phyloP scores from a whole-genome alignment of 345 rosid genomes.

The Gossypium australe region DNA sequence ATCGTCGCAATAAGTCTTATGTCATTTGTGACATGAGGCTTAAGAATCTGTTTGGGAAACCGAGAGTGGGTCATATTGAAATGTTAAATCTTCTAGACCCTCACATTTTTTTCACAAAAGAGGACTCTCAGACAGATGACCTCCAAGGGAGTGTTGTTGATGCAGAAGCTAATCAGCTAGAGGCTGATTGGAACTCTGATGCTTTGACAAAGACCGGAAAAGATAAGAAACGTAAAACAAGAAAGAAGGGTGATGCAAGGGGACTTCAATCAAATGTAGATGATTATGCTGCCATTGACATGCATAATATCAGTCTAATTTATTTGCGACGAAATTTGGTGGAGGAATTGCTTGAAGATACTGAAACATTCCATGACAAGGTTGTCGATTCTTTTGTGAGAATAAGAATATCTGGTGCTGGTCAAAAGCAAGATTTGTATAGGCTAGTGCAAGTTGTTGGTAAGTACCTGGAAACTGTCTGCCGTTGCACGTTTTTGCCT shows the following conservation, averaged over 20 bases:
- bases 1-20: slow-evolving; percentile 92
- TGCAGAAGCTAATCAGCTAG: slow-evolving; percentile 58
- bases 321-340: slow-evolving; percentile 82
- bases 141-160: slow-evolving; percentile 62
- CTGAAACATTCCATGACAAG: slow-evolving; percentile 70
- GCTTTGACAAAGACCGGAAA: slow-evolving; percentile 45
- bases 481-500: slow-evolving; percentile 2
- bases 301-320: slow-evolving; percentile 77
- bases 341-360: slow-evolving; percentile 81
- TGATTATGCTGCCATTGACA: slow-evolving; percentile 93
- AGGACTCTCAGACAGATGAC: slow-evolving; percentile 67
- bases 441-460: slow-evolving; percentile 96
- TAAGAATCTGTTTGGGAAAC: slow-evolving; percentile 82
- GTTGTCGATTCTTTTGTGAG: slow-evolving; percentile 88
- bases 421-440: slow-evolving; percentile 94
- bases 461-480: slow-evolving; percentile 31
- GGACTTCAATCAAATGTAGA: slow-evolving; percentile 78
- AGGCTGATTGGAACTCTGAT: slow-evolving; percentile 70
- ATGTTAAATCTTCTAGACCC: slow-evolving; percentile 96
- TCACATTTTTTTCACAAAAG: slow-evolving; percentile 73
- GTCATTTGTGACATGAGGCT: slow-evolving; percentile 91
- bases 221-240: slow-evolving; percentile 71
- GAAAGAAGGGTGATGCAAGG: slow-evolving; percentile 66
- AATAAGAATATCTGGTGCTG: slow-evolving; percentile 83
- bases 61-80: slow-evolving; percentile 97